Conservation (phyloP, 495 filamentous ascomycete species). For the Penicillium soppii region DNA sequence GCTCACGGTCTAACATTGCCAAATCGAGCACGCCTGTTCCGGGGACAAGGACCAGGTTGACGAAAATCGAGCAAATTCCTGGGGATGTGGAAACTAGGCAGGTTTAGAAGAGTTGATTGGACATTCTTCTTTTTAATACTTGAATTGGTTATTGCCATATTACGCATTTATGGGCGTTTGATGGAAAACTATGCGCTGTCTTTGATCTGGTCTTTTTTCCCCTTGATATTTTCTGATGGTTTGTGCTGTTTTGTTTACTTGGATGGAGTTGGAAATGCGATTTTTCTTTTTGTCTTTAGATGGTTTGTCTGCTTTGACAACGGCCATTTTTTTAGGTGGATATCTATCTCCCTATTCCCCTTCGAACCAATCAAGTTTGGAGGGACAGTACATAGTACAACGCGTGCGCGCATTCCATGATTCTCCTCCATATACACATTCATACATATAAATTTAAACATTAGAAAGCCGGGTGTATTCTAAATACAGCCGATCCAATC, state of each 20-base stretch:
- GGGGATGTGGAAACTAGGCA: slow-evolving; percentile 32
- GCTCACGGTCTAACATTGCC: slow-evolving; percentile 31
- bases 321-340: no score
- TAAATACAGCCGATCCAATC: neutral
- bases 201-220: neutral
- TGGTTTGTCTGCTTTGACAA: no score
- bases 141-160: neutral
- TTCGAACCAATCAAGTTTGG: neutral
- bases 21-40: slow-evolving; percentile 7
- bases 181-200: neutral
- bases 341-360: no score
- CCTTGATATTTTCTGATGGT: neutral
- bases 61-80: slow-evolving; percentile 15
- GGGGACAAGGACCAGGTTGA: slow-evolving; percentile 19
- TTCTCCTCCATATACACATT: slow-evolving; percentile 2
- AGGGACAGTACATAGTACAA: slow-evolving; percentile 3
- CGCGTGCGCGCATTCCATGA: neutral
- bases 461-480: neutral
- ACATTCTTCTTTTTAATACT: neutral
- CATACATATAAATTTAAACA: neutral
- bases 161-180: neutral
- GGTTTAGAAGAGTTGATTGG: slow-evolving; percentile 14
- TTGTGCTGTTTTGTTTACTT: neutral
- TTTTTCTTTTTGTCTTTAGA: no score
- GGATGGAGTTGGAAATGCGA: no score